Evolutionary conservation across 164 flowering plant species (phyloP).

Genomic region (Vitis cinerea): DNA sequence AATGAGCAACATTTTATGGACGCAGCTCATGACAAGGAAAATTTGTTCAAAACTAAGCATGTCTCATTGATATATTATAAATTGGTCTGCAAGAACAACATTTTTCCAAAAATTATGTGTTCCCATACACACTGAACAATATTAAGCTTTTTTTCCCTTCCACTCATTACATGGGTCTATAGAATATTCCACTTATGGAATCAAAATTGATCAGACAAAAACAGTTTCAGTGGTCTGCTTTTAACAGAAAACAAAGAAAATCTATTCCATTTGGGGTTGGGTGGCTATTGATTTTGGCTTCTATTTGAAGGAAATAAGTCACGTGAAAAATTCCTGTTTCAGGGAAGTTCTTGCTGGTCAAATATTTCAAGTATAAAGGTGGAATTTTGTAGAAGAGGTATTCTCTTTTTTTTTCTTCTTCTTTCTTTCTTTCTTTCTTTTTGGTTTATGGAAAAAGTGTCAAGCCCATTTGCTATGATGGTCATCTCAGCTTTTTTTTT

Average conservation of each 20-base stretch:
- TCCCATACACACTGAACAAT: not conserved
- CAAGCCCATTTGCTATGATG: not conserved
- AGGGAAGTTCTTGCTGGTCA: not conserved
- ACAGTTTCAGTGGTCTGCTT: not conserved
- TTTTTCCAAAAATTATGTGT: not conserved
- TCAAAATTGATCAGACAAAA: not conserved
- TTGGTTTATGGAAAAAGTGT: not conserved
- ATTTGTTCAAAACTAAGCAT: not conserved
- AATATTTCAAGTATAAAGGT: not conserved
- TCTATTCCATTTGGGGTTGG: not conserved
- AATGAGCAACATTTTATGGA: no score
- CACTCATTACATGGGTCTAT: not conserved
- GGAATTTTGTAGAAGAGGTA: not conserved
- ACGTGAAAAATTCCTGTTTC: not conserved
- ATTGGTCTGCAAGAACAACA: not conserved
- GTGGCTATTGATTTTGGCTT: not conserved
- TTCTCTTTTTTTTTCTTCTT: not conserved
- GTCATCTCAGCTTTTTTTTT: not conserved
- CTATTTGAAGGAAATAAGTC: not conserved
- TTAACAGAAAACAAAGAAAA: not conserved
- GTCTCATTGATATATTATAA: not conserved
- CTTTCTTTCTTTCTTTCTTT: not conserved
- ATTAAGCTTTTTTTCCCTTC: constrained; percentile 5
- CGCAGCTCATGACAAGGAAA: no score
- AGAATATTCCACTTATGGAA: constrained; percentile 3